A percentile compares a stretch with the other conserved stretches of the same genome.
These are phyloP conservation scores for Tricharina praecox DNA, from an alignment of 495 filamentous ascomycete genomes.

Conservation along the genomic window DNA sequence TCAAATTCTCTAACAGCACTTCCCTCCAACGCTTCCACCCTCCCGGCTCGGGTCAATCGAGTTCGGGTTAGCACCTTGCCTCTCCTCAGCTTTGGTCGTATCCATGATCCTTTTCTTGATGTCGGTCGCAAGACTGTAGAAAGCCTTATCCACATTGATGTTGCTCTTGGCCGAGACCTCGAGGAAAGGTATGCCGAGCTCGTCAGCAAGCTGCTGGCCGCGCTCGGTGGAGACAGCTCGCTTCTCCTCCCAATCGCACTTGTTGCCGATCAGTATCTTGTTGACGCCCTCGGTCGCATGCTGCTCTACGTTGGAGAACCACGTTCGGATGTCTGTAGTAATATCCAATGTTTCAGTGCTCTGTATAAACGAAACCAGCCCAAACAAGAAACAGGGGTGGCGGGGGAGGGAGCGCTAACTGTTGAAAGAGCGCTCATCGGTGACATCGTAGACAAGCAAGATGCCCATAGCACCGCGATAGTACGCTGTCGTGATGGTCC, in stretches of 20 bases:
- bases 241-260: slow-evolving; percentile 99
- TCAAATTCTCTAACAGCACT: slow-evolving; percentile 72
- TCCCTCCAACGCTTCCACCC: slow-evolving; percentile 45
- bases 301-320: slow-evolving; percentile 98
- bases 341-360: background rate
- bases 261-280: slow-evolving; percentile 99
- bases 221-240: slow-evolving; percentile 80
- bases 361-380: too few species aligned
- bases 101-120: slow-evolving; percentile 94
- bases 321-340: slow-evolving; percentile 77
- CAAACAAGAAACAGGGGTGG: too few species aligned
- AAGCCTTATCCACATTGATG: slow-evolving; percentile 98
- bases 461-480: slow-evolving; percentile 98
- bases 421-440: slow-evolving; percentile 90
- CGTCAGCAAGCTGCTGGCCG: slow-evolving; percentile 83
- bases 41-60: slow-evolving; percentile 49
- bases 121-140: slow-evolving; percentile 84
- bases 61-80: slow-evolving; percentile 47
- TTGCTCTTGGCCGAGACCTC: slow-evolving; percentile 97
- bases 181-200: slow-evolving; percentile 94
- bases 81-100: slow-evolving; percentile 61
- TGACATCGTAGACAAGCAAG: slow-evolving; percentile 94
- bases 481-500: slow-evolving; percentile 97
- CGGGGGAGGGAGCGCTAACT: slow-evolving; percentile 42
- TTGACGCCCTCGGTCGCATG: slow-evolving; percentile 98